These are phyloP conservation scores for Allantophomopsis lycopodina DNA, from an alignment of 2,329 filamentous ascomycete genomes.

Conservation along the genomic window DNA sequence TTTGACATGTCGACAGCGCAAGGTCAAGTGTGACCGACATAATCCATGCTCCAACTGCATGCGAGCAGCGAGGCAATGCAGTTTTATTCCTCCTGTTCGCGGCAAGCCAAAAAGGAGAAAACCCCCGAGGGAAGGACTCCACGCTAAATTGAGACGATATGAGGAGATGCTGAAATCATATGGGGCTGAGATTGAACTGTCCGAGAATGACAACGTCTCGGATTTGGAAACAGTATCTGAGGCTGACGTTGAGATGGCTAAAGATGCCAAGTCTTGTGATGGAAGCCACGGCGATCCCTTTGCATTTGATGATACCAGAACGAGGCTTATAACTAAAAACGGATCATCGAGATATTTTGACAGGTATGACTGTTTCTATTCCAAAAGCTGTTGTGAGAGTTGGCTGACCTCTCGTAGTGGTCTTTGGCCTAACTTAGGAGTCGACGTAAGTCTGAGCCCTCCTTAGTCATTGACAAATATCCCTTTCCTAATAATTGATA, in stretches of 20 bases:
- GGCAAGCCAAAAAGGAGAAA: slow-evolving; percentile 43
- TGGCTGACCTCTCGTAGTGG: slow-evolving; percentile 13
- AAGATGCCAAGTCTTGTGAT: slow-evolving; percentile 4
- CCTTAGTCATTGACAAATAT: too few relatives aligned
- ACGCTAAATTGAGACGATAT: slow-evolving; percentile 14
- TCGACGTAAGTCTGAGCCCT: too few relatives aligned
- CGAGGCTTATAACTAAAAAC: slow-evolving; percentile 10
- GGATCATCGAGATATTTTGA: slow-evolving; percentile 13
- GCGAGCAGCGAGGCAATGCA: slow-evolving; percentile 45
- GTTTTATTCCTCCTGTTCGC: slow-evolving; percentile 35
- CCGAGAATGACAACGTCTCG: slow-evolving; percentile 8
- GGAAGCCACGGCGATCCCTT: slow-evolving; percentile 1
- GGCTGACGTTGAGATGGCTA: slow-evolving; percentile 7
- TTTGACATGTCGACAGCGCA: slow-evolving; percentile 62
- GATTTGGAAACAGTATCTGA: slow-evolving; percentile 9
- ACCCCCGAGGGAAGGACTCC: slow-evolving; percentile 14
- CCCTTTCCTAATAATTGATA: too few relatives aligned
- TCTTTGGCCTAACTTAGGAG: too few relatives aligned
- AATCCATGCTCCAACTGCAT: slow-evolving; percentile 60
- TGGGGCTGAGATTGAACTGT: slow-evolving; percentile 10
- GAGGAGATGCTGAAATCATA: slow-evolving; percentile 14
- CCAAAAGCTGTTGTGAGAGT: slow-evolving; percentile 1
- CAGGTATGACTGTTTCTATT: slow-evolving; percentile 14
- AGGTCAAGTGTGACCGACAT: slow-evolving; percentile 61
- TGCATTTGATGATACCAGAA: slow-evolving; percentile 5